Base-by-base conservation (phyloP, 2,329 filamentous ascomycete genomes). In the Paecilomyces sp. region DNA sequence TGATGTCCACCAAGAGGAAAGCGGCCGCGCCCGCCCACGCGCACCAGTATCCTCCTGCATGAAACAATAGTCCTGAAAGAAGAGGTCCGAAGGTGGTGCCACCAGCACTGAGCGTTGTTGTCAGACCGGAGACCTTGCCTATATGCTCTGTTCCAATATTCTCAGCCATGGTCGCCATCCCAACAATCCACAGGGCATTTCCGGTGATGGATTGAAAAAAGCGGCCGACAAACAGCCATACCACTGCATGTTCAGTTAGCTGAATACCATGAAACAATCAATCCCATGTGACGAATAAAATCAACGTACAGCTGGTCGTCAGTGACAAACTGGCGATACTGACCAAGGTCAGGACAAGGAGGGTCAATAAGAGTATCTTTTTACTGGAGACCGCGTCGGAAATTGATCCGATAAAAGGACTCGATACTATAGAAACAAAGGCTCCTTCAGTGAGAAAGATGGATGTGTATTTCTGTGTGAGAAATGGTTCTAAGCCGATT, bases 341-440 rank as follows among this genome's bases (percentile, higher is more conserved):
- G 33, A 36, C 7, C 33, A 36, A 36, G 33, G 33, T 15, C 33
- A 36, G 33, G 1, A 36, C 33, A 36, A 36, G 33, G 1, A 36
- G 8, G 33, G 13, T 36, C 33, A 36, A 15, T 36, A 36, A 36
- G 33, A 36, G 33, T 3, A 2, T 36, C 55, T 64, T 66, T 33
- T 65, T 66, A 22, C 53, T 47, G 9, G 53, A 57, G 15, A 61
- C 52, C 4, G 54, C 33, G 51, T 67, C 65, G 28, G 64, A 53
- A 28, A 67, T 56, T 15, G 54, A 25, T 6, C 64, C 65, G 12
- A 66, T 54, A 8, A 62, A 53, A 2, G 65, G 65, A 50, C 65
- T 66, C 0, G 65, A 64, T 7, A 65, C 15, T 2, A 65, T 56
- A 12, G 62, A 64, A 15, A 65, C 58, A 1, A 67, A 33, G 3